Evolutionary conservation across 345 rosid species (phyloP).

Genomic region (Euphorbia pulcherrima): DNA sequence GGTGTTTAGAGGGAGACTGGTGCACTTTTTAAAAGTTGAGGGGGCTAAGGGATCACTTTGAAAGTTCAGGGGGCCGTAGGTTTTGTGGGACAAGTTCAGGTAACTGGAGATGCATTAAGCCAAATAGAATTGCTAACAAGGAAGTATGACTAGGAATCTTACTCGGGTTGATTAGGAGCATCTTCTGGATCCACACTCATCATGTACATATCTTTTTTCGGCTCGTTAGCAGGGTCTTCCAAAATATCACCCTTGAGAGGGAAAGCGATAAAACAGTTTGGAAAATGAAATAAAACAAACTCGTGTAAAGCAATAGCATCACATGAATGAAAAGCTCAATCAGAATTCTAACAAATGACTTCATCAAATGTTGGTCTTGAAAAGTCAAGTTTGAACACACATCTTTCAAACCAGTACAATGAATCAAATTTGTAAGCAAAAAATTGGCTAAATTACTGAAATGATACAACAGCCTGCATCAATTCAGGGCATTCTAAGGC

Average conservation of each 20-base stretch:
- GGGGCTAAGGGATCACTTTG: too few relatives aligned
- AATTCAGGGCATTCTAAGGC: too few relatives aligned
- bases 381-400: background rate
- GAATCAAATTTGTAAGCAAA: background rate
- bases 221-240: constrained; percentile 93
- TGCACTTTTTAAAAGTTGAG: too few relatives aligned
- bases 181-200: constrained; percentile 83
- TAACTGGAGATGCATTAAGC: too few relatives aligned
- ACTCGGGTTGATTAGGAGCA: constrained; percentile 83
- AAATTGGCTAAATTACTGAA: background rate
- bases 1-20: too few relatives aligned
- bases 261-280: constrained; percentile 1
- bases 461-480: too few relatives aligned
- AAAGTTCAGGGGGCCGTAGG: too few relatives aligned
- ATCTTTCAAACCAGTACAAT: background rate
- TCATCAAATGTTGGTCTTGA: background rate
- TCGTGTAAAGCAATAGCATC: too few relatives aligned
- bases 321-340: constrained; percentile 1
- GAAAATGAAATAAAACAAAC: background rate
- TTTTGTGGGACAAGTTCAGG: too few relatives aligned
- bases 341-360: background rate
- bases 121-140: background rate
- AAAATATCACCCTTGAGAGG: constrained; percentile 72
- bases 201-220: constrained; percentile 92
- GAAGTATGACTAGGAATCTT: constrained; percentile 19